phyloP scores from a whole-genome alignment of 2,329 filamentous ascomycete species.

The Microdochium bolleyi region DNA sequence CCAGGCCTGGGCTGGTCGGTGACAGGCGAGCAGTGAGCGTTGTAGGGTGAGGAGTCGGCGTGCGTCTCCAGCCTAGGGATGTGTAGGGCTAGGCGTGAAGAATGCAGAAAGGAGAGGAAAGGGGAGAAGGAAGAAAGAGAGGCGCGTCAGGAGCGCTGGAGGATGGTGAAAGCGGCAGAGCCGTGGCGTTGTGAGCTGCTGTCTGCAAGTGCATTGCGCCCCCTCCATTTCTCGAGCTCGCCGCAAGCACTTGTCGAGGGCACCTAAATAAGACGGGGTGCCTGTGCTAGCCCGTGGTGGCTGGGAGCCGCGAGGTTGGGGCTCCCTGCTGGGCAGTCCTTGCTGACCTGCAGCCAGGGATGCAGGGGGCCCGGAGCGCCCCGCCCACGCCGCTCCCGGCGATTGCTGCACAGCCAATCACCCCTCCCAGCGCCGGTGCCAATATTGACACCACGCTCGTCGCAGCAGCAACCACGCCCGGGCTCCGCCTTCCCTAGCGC shows the following conservation, averaged over 20 bases:
- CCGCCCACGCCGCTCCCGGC: not conserved
- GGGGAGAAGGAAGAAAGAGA: too few species aligned
- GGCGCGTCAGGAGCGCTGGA: not conserved
- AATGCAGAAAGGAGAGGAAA: too few species aligned
- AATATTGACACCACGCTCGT: not conserved
- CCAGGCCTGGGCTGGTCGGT: not conserved
- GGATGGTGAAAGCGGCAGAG: not conserved
- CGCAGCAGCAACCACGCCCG: not conserved
- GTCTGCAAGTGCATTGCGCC: not conserved
- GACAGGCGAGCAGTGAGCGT: not conserved
- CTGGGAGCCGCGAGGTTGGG: not conserved
- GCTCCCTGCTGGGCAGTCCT: not conserved
- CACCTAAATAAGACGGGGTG: not conserved
- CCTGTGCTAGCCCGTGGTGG: not conserved
- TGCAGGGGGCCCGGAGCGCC: not conserved
- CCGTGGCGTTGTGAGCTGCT: not conserved
- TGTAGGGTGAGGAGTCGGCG: too few species aligned
- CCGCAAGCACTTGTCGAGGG: not conserved
- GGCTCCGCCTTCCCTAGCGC: too few species aligned
- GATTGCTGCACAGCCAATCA: not conserved
- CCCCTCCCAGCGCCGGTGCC: not conserved
- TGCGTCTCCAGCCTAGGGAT: too few species aligned
- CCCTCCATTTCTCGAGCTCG: not conserved
- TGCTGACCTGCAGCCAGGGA: not conserved
- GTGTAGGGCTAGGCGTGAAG: too few species aligned